Evolutionary conservation across 1,139 yeast species (phyloP), one percentile per base, ranked within the genome.

Genomic region (Saccharomyces hybrid): DNA sequence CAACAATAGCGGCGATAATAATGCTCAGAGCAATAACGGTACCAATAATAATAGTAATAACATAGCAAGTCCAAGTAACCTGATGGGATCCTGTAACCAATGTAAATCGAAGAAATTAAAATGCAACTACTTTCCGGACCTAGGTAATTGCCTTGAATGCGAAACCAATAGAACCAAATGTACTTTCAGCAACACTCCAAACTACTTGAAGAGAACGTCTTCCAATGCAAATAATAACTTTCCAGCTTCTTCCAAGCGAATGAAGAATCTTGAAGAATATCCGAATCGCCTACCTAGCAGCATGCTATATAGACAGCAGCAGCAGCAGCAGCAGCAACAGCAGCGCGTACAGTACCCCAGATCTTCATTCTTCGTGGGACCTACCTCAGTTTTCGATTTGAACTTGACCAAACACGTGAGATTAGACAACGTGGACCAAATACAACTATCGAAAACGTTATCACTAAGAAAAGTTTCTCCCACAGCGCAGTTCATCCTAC

Each of bases 311-410:
- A 55, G 44, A 54, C 55, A 52, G 42, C 52, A 46, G 8, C 50
- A 16, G 19, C 59, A 48, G 34, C 51, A 47, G 4, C 54, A 48
- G 16, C 53, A 47, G 12, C 58, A 54, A 31, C 42, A 34, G 9
- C 42, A 46, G 31, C 28, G 48, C 19, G 76, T 82, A 48, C 91
- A 84, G 63, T 85, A 81, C 61, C 93, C 95, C 1, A 72, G 93
- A 55, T 85, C 91, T 0, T 83, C 89, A 38, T 86, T 85, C 65
- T 85, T 82, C 63, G 82, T 86, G 29, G 95, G 95, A 0, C 82
- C 90, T 0, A 84, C 90, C 0, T 84, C 90, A 42, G 75, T 83
- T 51, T 85, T 80, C 65, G 93, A 86, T 67, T 73, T 79, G 11
- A 75, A 78, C 49, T 72, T 86, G 21, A 69, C 86, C 24, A 81